Base-by-base conservation (phyloP, 2,329 filamentous ascomycete genomes). In the Emericellopsis cladophorae region DNA sequence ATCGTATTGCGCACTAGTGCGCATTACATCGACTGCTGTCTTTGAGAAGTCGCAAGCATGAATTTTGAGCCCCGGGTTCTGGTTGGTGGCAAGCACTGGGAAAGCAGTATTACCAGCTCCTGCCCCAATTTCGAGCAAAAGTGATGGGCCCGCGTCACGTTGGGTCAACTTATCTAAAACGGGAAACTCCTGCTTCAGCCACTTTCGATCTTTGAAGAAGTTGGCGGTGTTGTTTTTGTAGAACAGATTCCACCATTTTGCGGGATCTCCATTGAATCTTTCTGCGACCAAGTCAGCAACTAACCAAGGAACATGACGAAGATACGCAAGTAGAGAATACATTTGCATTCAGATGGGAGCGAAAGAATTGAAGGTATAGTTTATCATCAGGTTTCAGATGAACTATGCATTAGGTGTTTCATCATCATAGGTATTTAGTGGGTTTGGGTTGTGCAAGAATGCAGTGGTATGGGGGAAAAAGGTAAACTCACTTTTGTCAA, bases 141-240 rank as follows among this genome's bases (percentile, higher is more conserved):
- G 75, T 43, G 79, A 71, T 21, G 73, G 72, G 4, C 84, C 86
- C 3, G 81, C 79, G 43, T 79, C 79, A 46, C 77, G 72, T 43
- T 72, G 66, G 11, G 84, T 90, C 39, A 95, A 72, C 43, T 84
- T 74, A 21, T 72, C 76, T n/a, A 98, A 67, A 4, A 96, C 67
- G 0, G 92, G 92, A 49, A 98, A 98, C 60, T 98, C 92, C 60
- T 96, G 90, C 48, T 84, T 82, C 26, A 98, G 67, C 92, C 92
- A 98, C 59, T 96, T 96, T 48, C 92, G 77, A 57, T 98, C 84
- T 65, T 98, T 98, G 77, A 98, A 98, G 65, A 98, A 98, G 56
- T 96, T 96, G 53, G 81, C 76, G 16, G 84, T 85, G 63, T 98
- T 96, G 66, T 96, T 95, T 64, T 92, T 89, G 70, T 98, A 98